Conservation (phyloP, 768 basidiomycete genomes). For the Crepidotus variabilis region DNA sequence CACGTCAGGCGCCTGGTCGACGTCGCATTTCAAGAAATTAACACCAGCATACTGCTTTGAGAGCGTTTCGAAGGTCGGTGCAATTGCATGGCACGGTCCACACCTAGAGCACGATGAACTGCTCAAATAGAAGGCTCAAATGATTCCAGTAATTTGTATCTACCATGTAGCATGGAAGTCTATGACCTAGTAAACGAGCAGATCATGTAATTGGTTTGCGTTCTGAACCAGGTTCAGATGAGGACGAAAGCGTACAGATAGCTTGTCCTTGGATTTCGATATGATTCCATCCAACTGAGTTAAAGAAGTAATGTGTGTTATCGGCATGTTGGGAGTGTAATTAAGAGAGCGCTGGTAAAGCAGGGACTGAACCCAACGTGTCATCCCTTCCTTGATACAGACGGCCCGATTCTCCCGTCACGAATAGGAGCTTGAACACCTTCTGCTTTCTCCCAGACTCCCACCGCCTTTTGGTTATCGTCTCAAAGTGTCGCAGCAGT, state of each 20-base stretch:
- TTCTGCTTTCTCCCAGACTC: no score
- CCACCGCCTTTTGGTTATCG: no score
- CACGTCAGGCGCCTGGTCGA: slow-evolving; percentile 69
- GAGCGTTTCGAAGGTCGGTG: slow-evolving; percentile 68
- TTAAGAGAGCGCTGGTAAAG: no score
- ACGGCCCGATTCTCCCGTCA: no score
- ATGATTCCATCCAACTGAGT: slow-evolving; percentile 60
- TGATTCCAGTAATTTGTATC: slow-evolving; percentile 9
- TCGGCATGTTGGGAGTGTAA: slow-evolving; percentile 24
- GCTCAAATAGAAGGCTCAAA: background rate
- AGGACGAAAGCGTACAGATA: slow-evolving; percentile 43
- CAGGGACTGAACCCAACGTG: no score
- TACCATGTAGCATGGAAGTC: slow-evolving; percentile 88
- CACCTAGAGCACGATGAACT: slow-evolving; percentile 51
- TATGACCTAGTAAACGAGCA: slow-evolving; percentile 51
- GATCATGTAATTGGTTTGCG: background rate
- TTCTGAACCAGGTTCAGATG: background rate
- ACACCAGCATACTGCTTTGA: slow-evolving; percentile 65
- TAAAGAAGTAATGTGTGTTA: slow-evolving; percentile 60
- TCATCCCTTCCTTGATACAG: no score
- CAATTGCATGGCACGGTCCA: slow-evolving; percentile 82
- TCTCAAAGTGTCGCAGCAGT: no score
- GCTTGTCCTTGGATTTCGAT: slow-evolving; percentile 54
- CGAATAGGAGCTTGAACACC: no score
- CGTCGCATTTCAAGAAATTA: slow-evolving; percentile 83